A percentile compares a stretch with the other conserved stretches of the same genome.
phyloP scores from a whole-genome alignment of 1,284 basidiomycete genomes.

The Apiotrichum montevideense region DNA sequence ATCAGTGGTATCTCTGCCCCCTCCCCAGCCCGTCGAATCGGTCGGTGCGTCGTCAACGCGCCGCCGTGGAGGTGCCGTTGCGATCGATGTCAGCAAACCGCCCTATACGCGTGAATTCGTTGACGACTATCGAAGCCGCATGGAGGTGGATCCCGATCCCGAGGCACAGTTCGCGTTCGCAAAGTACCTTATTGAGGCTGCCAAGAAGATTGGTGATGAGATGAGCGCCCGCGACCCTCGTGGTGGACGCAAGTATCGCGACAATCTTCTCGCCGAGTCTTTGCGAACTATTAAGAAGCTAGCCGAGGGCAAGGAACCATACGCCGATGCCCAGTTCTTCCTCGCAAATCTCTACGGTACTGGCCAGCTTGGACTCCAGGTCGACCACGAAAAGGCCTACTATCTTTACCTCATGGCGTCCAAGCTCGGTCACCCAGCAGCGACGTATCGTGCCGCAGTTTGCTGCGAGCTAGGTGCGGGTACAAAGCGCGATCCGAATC shows the following conservation, averaged over 20 bases:
- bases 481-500: conserved; percentile 78
- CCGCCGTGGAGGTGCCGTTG: conserved; percentile 55
- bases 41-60: conserved; percentile 49
- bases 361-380: conserved; percentile 84
- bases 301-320: conserved; percentile 57
- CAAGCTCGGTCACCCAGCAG: conserved; percentile 92
- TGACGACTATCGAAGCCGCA: conserved; percentile 90
- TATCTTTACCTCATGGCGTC: conserved; percentile 96
- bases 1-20: not conserved
- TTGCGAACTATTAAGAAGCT: conserved; percentile 88
- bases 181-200: conserved; percentile 98
- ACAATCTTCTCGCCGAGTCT: conserved; percentile 77
- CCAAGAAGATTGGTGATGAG: conserved; percentile 85
- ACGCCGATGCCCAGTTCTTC: conserved; percentile 98
- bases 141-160: conserved; percentile 95
- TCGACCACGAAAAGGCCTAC: conserved; percentile 97
- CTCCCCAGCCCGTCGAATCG: conserved; percentile 47
- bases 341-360: conserved; percentile 96
- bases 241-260: conserved; percentile 72
- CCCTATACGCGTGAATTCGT: conserved; percentile 95
- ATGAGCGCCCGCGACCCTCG: conserved; percentile 51
- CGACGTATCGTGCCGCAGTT: conserved; percentile 94
- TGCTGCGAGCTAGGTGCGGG: conserved; percentile 99
- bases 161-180: conserved; percentile 98
- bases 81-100: conserved; percentile 76